These are phyloP conservation scores for Sporothrix pseudoabietina DNA, from an alignment of 2,329 filamentous ascomycete genomes.

Conservation along the genomic window DNA sequence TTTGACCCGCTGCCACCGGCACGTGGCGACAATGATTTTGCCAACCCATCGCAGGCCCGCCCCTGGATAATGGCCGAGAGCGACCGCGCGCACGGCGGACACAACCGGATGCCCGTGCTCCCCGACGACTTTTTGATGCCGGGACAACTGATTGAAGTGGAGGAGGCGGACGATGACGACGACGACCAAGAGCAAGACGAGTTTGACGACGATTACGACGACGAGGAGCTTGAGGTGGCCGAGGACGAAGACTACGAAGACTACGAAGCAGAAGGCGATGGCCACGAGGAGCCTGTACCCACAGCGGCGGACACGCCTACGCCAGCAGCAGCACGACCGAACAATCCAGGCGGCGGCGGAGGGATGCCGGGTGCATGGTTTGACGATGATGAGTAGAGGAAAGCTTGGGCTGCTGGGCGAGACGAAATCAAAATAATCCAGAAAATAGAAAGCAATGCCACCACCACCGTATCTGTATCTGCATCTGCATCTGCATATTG, in stretches of 20 bases:
- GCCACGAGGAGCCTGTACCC: neutral
- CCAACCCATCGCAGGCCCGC: slow-evolving; percentile 45
- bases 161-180: neutral
- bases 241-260: slow-evolving; percentile 11
- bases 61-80: slow-evolving; percentile 46
- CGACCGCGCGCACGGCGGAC: slow-evolving; percentile 20
- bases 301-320: neutral
- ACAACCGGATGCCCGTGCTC: neutral
- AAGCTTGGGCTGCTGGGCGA: neutral
- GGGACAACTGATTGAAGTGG: neutral
- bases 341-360: neutral
- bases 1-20: slow-evolving; percentile 81
- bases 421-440: neutral
- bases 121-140: slow-evolving; percentile 20
- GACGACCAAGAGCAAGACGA: neutral
- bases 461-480: neutral
- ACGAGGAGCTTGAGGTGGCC: neutral
- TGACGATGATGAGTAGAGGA: slow-evolving; percentile 28
- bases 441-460: neutral
- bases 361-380: slow-evolving; percentile 33
- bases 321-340: neutral
- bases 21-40: slow-evolving; percentile 56
- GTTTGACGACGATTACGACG: neutral
- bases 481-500: too few relatives aligned
- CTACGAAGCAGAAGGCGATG: neutral